Conservation (phyloP, 2,329 filamentous ascomycete genomes). For the Paraphaeosphaeria sporulosa region DNA sequence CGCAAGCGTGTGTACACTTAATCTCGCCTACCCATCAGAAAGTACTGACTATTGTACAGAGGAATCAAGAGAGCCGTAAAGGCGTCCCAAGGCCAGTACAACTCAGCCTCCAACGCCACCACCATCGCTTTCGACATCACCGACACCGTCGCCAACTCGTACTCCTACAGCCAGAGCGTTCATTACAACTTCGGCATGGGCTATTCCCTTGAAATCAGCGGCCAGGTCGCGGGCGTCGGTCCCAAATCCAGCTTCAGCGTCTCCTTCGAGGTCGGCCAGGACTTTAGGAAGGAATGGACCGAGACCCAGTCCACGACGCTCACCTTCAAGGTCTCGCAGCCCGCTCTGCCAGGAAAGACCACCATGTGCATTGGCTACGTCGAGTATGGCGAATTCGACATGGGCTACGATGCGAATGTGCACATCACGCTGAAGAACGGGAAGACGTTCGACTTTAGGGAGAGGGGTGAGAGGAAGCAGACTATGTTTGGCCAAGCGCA, state of each 20-base stretch:
- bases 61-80: constrained; percentile 4
- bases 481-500: background rate
- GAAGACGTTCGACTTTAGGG: constrained; percentile 9
- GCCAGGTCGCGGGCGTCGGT: constrained; percentile 13
- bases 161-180: constrained; percentile 7
- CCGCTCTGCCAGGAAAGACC: background rate
- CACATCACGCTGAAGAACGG: constrained; percentile 10
- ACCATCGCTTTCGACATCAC: background rate
- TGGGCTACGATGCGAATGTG: constrained; percentile 10
- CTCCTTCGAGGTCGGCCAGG: background rate
- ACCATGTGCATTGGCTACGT: constrained; percentile 13
- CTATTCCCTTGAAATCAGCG: constrained; percentile 12
- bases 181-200: constrained; percentile 3
- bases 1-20: constrained; percentile 6
- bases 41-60: constrained; percentile 4
- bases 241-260: constrained; percentile 2
- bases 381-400: constrained; percentile 8
- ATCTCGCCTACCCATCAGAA: too few relatives aligned
- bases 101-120: constrained; percentile 1
- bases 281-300: constrained; percentile 7
- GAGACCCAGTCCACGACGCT: background rate
- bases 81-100: background rate
- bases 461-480: constrained; percentile 10
- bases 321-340: constrained; percentile 1
- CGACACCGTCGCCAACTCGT: background rate